Evolutionary conservation across 2,329 filamentous ascomycete genomes (phyloP), one percentile per base, ranked within the genome.

Genomic region (Aspergillus sp.): DNA sequence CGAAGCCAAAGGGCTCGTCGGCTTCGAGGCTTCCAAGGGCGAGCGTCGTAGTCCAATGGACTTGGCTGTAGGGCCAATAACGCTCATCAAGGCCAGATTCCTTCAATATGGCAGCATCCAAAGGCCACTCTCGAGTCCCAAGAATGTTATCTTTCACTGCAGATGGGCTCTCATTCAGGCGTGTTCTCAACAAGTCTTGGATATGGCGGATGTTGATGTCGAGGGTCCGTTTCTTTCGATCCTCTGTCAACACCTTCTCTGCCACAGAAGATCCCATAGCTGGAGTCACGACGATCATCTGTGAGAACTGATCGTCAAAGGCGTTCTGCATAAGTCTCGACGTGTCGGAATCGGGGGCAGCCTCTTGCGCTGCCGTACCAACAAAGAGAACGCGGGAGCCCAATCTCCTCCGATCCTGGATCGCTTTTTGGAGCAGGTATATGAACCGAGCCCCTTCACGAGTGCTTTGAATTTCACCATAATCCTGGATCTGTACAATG

Each of bases 401-500:
- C 36, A 83, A 79, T 49, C 81, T 79, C 78, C 92, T 88, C 53
- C 87, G 81, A 54, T 83, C 81, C 62, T 92, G 87, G 21, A 96
- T 83, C 5, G 88, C 78, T 45, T 83, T 81, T 49, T 89, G 85
- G 11, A 99, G 74, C 53, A 87, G 84, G 38, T 79, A 76, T 6
- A 97, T 74, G 29, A 97, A 81, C 19, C 82, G 79, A 2, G 82
- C 78, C 10, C 91, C 90, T 53, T 90, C 85, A 5, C 81, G 70
- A 1, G 88, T 86, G 64, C 82, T 81, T 61, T 81, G 84, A 7
- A 99, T 78, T 58, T 95, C 89, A 49, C 88, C 85, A 64, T 91
- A 88, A 67, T 97, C 90, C 66, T 88, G 84, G 11, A 96, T 75
- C 61, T 90, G 90, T 36, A 95, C 78, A 53, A 97, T 86, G 6